Conservation (phyloP, 495 filamentous ascomycete genomes). For the Podospora bellae-mahoneyi region DNA sequence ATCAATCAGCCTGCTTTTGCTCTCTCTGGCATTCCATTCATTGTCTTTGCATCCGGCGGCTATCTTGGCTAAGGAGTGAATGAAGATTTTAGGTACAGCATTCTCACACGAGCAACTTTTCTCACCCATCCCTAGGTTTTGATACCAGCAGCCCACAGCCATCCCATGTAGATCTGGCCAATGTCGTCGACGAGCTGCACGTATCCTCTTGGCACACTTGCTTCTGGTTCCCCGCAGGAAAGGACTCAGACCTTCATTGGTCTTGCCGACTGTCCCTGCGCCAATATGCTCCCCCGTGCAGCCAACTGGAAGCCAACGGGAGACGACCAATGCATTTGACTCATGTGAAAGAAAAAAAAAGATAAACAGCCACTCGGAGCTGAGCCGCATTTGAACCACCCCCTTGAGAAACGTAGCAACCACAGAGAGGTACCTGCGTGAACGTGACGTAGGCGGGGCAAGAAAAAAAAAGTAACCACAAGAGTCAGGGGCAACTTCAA, state of each 20-base stretch:
- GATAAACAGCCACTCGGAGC: slow-evolving; percentile 9
- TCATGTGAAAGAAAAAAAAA: not conserved
- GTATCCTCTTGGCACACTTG: not conserved
- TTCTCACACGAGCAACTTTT: not conserved
- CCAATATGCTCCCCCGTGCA: not conserved
- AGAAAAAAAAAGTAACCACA: not conserved
- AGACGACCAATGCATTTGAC: not conserved
- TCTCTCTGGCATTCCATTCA: not conserved
- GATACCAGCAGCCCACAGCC: not conserved
- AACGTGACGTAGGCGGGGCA: slow-evolving; percentile 19
- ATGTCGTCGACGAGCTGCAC: not conserved
- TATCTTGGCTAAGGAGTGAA: not conserved
- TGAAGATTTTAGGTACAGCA: not conserved
- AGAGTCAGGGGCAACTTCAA: slow-evolving; percentile 2
- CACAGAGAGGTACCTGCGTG: not conserved
- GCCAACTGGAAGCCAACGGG: not conserved
- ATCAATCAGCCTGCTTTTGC: slow-evolving; percentile 20
- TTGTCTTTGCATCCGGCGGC: not conserved
- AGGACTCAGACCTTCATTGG: not conserved
- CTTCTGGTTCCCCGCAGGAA: slow-evolving; percentile 4
- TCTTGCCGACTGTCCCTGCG: slow-evolving; percentile 8
- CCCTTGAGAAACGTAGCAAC: not conserved
- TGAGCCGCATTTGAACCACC: slow-evolving; percentile 2
- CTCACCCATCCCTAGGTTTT: not conserved
- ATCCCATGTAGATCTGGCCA: not conserved